These are phyloP conservation scores for Amanita molliuscula DNA, from an alignment of 768 basidiomycete genomes.

Conservation along the genomic window DNA sequence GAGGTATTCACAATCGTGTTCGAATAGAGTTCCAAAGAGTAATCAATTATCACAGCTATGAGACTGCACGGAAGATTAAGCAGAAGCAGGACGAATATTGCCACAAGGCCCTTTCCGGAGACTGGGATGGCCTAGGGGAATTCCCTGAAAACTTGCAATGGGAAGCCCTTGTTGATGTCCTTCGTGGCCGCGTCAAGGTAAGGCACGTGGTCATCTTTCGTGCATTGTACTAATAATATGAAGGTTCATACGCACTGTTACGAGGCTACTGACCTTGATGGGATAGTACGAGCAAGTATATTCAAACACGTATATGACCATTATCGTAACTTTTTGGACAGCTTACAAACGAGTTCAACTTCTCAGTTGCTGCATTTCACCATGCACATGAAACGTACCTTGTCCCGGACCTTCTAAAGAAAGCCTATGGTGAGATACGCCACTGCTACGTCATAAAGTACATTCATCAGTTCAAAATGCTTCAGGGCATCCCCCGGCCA, in stretches of 20 bases:
- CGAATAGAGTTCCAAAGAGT: slow-evolving; percentile 17
- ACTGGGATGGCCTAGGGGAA: slow-evolving; percentile 37
- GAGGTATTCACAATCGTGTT: slow-evolving; percentile 24
- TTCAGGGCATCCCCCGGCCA: slow-evolving; percentile 50
- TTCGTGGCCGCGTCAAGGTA: slow-evolving; percentile 67
- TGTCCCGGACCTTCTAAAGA: slow-evolving; percentile 74
- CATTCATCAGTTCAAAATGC: neutral
- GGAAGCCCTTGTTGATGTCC: slow-evolving; percentile 69
- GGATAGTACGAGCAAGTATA: slow-evolving; percentile 43
- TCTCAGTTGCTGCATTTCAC: slow-evolving; percentile 67
- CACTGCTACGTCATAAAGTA: neutral
- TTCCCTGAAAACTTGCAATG: slow-evolving; percentile 64
- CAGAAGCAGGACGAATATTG: slow-evolving; percentile 58
- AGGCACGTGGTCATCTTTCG: neutral
- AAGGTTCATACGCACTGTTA: slow-evolving; percentile 51
- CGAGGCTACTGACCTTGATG: slow-evolving; percentile 61
- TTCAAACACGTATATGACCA: neutral
- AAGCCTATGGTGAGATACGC: slow-evolving; percentile 40
- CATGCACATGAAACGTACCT: slow-evolving; percentile 77
- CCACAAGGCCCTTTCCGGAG: slow-evolving; percentile 32
- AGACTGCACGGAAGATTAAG: slow-evolving; percentile 53
- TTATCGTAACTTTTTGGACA: slow-evolving; percentile 7
- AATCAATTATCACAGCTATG: slow-evolving; percentile 29
- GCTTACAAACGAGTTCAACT: slow-evolving; percentile 59
- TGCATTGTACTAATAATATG: neutral